Conservation (phyloP, 306 rosid species). For the Rosa multiflora region DNA sequence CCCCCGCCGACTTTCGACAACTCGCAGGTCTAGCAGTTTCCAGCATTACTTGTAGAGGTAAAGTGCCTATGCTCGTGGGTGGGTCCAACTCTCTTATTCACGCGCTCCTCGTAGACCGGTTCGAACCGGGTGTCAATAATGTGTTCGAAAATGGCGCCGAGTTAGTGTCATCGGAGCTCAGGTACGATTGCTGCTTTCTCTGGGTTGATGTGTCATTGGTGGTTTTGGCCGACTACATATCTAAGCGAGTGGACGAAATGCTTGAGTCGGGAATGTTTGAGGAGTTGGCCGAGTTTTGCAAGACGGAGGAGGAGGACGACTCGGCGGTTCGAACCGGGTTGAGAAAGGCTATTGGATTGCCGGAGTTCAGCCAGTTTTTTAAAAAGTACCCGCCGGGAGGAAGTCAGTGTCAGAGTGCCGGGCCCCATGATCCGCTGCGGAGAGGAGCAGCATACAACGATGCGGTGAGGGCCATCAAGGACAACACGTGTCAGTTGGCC, state of each 20-base stretch:
- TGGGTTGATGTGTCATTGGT: conserved; percentile 75
- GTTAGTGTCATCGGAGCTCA: conserved; percentile 40
- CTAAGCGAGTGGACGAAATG: conserved; percentile 87
- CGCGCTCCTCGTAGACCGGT: conserved; percentile 48
- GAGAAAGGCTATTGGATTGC: conserved; percentile 84
- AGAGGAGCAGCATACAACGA: conserved; percentile 55
- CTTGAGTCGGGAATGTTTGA: conserved; percentile 72
- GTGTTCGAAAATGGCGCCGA: conserved; percentile 36
- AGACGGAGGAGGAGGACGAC: conserved; percentile 33
- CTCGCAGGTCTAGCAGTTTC: conserved; percentile 35
- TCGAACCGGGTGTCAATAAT: conserved; percentile 36
- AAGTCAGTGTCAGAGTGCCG: not conserved
- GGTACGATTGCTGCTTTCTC: conserved; percentile 77
- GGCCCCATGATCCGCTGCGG: conserved; percentile 38
- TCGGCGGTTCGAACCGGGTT: conserved; percentile 43
- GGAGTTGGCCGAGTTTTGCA: conserved; percentile 74
- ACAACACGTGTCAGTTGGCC: conserved; percentile 75
- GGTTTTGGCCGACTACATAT: conserved; percentile 50
- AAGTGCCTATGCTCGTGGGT: conserved; percentile 71
- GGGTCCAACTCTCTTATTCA: conserved; percentile 91
- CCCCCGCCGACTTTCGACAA: conserved; percentile 55
- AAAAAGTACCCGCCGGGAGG: conserved; percentile 34
- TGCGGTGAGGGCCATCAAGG: conserved; percentile 70
- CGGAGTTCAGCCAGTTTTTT: conserved; percentile 75
- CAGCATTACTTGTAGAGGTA: conserved; percentile 32